Percentiles rank a stretch among this genome's conserved stretches.
Conservation (phyloP, 2,329 filamentous ascomycete species). For the Sclerotinia minor region DNA sequence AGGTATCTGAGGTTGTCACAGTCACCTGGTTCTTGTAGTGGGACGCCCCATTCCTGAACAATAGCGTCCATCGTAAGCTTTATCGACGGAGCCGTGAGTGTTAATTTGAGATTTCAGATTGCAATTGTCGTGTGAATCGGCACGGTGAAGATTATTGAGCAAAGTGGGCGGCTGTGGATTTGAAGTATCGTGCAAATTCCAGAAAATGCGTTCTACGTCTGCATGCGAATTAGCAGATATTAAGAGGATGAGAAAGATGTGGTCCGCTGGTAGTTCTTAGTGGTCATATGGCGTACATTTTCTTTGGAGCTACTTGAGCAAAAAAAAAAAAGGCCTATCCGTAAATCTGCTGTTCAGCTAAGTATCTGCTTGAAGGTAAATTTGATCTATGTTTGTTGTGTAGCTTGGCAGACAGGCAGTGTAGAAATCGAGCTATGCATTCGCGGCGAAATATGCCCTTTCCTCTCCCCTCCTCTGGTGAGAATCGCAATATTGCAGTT, state of each 20-base stretch:
- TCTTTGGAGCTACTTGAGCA: background rate
- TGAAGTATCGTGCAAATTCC: background rate
- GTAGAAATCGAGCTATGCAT: background rate
- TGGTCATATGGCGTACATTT: background rate
- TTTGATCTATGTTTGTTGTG: background rate
- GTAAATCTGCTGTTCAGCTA: conserved; percentile 1
- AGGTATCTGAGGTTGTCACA: conserved; percentile 35
- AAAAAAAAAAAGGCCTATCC: background rate
- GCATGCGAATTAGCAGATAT: background rate
- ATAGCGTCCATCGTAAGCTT: conserved; percentile 37
- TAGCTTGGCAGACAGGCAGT: background rate
- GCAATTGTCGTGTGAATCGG: background rate
- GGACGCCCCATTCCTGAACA: conserved; percentile 40
- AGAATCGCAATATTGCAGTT: background rate
- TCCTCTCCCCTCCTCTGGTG: background rate
- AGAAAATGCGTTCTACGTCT: background rate
- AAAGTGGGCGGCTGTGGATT: background rate
- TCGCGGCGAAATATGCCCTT: background rate
- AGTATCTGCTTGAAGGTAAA: background rate
- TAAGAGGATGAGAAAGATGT: background rate
- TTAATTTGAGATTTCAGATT: background rate
- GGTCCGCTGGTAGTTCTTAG: background rate
- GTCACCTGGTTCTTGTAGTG: conserved; percentile 38
- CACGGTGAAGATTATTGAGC: background rate
- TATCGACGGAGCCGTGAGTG: background rate